Percentiles rank a stretch among this genome's conserved stretches.
Conservation (phyloP, 2,329 filamentous ascomycete species). For the Parastagonospora avenae region DNA sequence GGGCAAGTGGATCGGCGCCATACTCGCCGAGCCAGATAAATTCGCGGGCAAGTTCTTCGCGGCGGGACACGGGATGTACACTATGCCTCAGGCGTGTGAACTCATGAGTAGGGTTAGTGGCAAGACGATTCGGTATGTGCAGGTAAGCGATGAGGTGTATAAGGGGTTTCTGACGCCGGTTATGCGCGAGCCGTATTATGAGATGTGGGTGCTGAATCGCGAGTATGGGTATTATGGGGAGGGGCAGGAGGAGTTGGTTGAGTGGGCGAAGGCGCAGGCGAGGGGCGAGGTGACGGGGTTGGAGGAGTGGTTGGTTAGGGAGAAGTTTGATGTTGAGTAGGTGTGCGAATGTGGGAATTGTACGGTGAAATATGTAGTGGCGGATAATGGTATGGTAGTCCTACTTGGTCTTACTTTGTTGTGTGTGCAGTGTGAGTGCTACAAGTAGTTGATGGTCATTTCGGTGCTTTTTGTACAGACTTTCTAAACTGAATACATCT, state of each 20-base stretch:
- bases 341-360: neutral
- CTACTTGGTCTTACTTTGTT: too few species aligned
- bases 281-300: constrained; percentile 29
- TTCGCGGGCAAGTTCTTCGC: constrained; percentile 53
- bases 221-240: constrained; percentile 41
- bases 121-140: constrained; percentile 36
- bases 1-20: constrained; percentile 51
- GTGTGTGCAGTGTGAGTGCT: too few species aligned
- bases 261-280: constrained; percentile 32
- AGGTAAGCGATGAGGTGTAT: constrained; percentile 34
- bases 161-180: constrained; percentile 28
- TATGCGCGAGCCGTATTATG: constrained; percentile 22
- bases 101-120: constrained; percentile 50
- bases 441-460: too few species aligned
- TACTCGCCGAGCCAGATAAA: constrained; percentile 51
- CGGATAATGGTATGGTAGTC: too few species aligned
- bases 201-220: constrained; percentile 32
- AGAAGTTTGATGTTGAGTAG: constrained; percentile 26
- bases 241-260: constrained; percentile 25
- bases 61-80: constrained; percentile 51
- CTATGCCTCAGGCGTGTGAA: constrained; percentile 47
- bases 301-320: constrained; percentile 34
- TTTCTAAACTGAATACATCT: too few species aligned
- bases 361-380: neutral
- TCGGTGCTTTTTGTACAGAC: too few species aligned